Evolutionary conservation across 75 land plant genomes (phyloP).

Genomic region (Cupressus sempervirens): DNA sequence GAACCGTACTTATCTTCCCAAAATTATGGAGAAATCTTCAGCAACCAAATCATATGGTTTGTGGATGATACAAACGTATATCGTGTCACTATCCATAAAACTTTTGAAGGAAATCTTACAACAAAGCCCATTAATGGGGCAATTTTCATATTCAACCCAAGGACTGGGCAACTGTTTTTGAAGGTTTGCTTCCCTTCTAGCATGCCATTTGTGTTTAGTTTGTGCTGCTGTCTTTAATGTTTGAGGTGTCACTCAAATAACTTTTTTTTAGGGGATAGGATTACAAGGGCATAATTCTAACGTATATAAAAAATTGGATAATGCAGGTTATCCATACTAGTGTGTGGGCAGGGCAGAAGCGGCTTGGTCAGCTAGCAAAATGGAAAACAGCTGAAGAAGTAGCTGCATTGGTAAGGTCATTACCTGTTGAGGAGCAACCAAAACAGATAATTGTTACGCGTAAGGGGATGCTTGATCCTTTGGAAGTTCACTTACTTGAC

Average conservation of each 20-base stretch:
- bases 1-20: slow-evolving; percentile 98
- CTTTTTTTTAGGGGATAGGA: not conserved
- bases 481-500: slow-evolving; percentile 98
- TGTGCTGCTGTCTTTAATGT: slow-evolving; percentile 1
- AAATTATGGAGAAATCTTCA: slow-evolving; percentile 99
- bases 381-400: slow-evolving; percentile 99
- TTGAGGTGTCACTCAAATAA: not conserved
- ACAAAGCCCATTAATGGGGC: slow-evolving; percentile 99
- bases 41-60: slow-evolving; percentile 99
- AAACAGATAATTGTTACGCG: slow-evolving; percentile 99
- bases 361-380: slow-evolving; percentile 98
- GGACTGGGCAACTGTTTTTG: slow-evolving; percentile 98
- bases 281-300: not conserved
- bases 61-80: slow-evolving; percentile 99
- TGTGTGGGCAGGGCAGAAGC: slow-evolving; percentile 99
- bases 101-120: slow-evolving; percentile 99
- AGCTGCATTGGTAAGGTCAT: slow-evolving; percentile 93
- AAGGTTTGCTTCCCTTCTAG: slow-evolving; percentile 46
- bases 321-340: slow-evolving; percentile 97
- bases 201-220: not conserved
- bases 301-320: not conserved
- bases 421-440: slow-evolving; percentile 99
- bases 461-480: slow-evolving; percentile 99
- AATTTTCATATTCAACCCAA: slow-evolving; percentile 95
- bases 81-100: slow-evolving; percentile 98